Evolutionary conservation across 768 basidiomycete species (phyloP), one percentile per base, ranked within the genome.

Genomic region (Kwoniella pini): DNA sequence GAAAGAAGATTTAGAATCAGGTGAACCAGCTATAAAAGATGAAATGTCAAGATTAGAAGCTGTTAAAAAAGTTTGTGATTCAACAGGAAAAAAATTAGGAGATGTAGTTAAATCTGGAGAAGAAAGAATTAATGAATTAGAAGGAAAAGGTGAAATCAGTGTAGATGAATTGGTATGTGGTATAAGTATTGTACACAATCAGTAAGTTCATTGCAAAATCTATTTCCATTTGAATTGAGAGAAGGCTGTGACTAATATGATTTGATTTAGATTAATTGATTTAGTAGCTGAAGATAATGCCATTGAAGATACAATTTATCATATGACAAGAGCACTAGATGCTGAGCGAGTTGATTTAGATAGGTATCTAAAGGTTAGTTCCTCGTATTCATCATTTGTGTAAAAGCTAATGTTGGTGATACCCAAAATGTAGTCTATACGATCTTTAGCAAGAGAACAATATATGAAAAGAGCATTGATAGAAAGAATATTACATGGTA

Each of bases 201-300:
- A 99, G 96, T 96, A 68, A 72, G 88, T 82, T n/a, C n/a, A n/a
- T n/a, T n/a, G n/a, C n/a, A n/a, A n/a, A n/a, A n/a, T n/a, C n/a
- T n/a, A n/a, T n/a, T n/a, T n/a, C n/a, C n/a, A n/a, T n/a, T n/a
- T n/a, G n/a, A n/a, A n/a, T n/a, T n/a, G n/a, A n/a, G n/a, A n/a
- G n/a, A n/a, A n/a, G 33, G 33, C 33, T 7, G 33, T 15, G 7
- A 15, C 7, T 15, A 28, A 11, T 4, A 28, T 58, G 49, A 44
- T 36, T 5, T 30, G 1, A 36, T 7, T 15, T 74, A 98, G 95
- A 80, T 82, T 99, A 22, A 87, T 97, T 68, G 90, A 97, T 75
- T 83, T 98, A 27, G 88, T 97, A n/a, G 94, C 96, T n/a, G 96
- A 99, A 78, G 96, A 98, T 79, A 93, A 92, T 71, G 92, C 95